These are phyloP conservation scores for Volutella citrinella DNA, from an alignment of 2,329 filamentous ascomycete genomes.

Conservation along the genomic window DNA sequence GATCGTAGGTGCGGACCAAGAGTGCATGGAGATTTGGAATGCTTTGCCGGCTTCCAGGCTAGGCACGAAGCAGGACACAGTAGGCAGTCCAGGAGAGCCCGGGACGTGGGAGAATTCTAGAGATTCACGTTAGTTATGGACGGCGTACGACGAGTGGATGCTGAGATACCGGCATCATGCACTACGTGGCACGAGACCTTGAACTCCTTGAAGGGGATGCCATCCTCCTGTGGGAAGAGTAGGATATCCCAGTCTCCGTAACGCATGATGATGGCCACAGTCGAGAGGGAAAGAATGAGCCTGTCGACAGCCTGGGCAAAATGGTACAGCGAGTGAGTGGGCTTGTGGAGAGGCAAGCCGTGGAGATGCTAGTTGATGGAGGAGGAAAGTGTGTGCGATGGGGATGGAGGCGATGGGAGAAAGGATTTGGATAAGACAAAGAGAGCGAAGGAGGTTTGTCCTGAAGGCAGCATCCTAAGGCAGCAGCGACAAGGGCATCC, in stretches of 20 bases:
- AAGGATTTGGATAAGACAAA: too few species aligned
- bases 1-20: constrained; percentile 62
- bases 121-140: constrained; percentile 3
- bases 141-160: neutral
- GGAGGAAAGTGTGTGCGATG: too few species aligned
- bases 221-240: constrained; percentile 66
- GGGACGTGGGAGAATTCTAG: constrained; percentile 52
- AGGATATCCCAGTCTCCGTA: constrained; percentile 86
- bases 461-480: too few species aligned
- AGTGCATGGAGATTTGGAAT: constrained; percentile 74
- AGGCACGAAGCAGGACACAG: constrained; percentile 69
- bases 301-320: too few species aligned
- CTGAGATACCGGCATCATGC: constrained; percentile 42
- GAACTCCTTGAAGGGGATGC: constrained; percentile 77
- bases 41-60: constrained; percentile 55
- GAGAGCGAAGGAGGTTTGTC: too few species aligned
- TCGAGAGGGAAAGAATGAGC: too few species aligned
- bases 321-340: neutral
- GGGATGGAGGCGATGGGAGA: too few species aligned
- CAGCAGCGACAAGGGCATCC: too few species aligned
- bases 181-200: constrained; percentile 72
- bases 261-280: constrained; percentile 60
- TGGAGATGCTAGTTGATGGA: too few species aligned
- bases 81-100: constrained; percentile 53
- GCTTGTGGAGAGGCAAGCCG: too few species aligned